A percentile compares a stretch with the other conserved stretches of the same genome.
phyloP scores from a whole-genome alignment of 371 early-diverging fungal species.

The Apophysomyces sp. region DNA sequence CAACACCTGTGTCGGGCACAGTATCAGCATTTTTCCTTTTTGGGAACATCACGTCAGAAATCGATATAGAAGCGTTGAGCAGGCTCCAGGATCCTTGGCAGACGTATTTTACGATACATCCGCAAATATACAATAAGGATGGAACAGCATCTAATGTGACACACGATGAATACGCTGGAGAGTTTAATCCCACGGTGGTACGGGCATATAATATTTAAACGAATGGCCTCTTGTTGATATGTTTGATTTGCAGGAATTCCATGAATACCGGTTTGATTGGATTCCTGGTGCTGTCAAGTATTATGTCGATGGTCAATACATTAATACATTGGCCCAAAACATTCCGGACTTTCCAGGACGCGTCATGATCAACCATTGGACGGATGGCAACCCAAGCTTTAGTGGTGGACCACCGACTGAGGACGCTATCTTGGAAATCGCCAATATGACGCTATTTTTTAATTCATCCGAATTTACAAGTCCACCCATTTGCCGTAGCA shows the following conservation, averaged over 20 bases:
- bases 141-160: slow-evolving; percentile 36
- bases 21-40: slow-evolving; percentile 44
- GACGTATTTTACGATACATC: slow-evolving; percentile 39
- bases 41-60: slow-evolving; percentile 34
- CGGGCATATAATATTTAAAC: neutral
- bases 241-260: slow-evolving; percentile 26
- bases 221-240: too few species aligned
- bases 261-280: slow-evolving; percentile 51
- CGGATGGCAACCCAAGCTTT: slow-evolving; percentile 44
- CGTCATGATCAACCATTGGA: slow-evolving; percentile 44
- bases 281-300: slow-evolving; percentile 27
- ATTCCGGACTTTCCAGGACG: slow-evolving; percentile 36
- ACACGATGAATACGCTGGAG: slow-evolving; percentile 21
- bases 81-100: slow-evolving; percentile 28
- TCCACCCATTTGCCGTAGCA: slow-evolving; percentile 8
- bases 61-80: slow-evolving; percentile 45
- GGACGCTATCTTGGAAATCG: slow-evolving; percentile 25
- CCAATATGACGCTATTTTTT: slow-evolving; percentile 40
- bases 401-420: slow-evolving; percentile 29
- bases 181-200: slow-evolving; percentile 32
- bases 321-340: slow-evolving; percentile 26
- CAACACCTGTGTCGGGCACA: slow-evolving; percentile 32
- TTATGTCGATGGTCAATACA: slow-evolving; percentile 29
- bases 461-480: slow-evolving; percentile 31
- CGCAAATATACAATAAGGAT: slow-evolving; percentile 35